Percentiles rank a stretch among this genome's conserved stretches.
phyloP scores from a whole-genome alignment of 192 early-diverging fungal species.

The Coemansia nantahalensis region DNA sequence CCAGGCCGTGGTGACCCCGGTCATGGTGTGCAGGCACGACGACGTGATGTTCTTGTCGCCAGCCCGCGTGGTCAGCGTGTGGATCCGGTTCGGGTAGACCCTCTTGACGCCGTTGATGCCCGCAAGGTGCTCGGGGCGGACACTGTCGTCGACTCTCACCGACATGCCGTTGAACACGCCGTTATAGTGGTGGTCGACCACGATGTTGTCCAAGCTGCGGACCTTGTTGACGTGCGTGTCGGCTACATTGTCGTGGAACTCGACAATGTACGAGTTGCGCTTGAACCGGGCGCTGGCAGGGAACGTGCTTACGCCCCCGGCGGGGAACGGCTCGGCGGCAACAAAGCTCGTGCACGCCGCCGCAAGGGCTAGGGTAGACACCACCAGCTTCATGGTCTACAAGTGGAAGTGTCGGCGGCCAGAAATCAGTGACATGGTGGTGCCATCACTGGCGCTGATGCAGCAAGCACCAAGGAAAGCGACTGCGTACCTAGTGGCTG shows the following conservation, averaged over 20 bases:
- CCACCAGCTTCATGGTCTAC: no score
- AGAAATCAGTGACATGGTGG: no score
- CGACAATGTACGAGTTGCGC: slow-evolving; percentile 27
- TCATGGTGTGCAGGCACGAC: slow-evolving; percentile 42
- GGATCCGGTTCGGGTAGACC: slow-evolving; percentile 23
- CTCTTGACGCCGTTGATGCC: slow-evolving; percentile 25
- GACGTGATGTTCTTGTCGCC: background rate
- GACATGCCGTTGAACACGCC: slow-evolving; percentile 21
- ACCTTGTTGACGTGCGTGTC: slow-evolving; percentile 6
- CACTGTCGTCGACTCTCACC: slow-evolving; percentile 2
- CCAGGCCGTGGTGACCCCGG: slow-evolving; percentile 54
- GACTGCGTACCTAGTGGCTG: no score
- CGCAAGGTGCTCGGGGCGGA: slow-evolving; percentile 12
- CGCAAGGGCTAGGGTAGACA: no score
- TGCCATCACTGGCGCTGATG: no score
- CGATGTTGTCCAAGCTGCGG: slow-evolving; percentile 7
- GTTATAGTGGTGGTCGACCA: slow-evolving; percentile 13
- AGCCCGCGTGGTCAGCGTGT: no score
- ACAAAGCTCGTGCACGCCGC: no score
- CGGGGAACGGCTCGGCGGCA: no score
- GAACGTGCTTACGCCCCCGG: no score
- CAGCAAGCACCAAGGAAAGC: no score
- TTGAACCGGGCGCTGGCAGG: slow-evolving; percentile 14
- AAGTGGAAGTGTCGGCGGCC: no score
- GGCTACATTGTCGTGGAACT: slow-evolving; percentile 18